Evolutionary conservation across 2,329 filamentous ascomycete species (phyloP).

Genomic region (Aspergillus jensenii): DNA sequence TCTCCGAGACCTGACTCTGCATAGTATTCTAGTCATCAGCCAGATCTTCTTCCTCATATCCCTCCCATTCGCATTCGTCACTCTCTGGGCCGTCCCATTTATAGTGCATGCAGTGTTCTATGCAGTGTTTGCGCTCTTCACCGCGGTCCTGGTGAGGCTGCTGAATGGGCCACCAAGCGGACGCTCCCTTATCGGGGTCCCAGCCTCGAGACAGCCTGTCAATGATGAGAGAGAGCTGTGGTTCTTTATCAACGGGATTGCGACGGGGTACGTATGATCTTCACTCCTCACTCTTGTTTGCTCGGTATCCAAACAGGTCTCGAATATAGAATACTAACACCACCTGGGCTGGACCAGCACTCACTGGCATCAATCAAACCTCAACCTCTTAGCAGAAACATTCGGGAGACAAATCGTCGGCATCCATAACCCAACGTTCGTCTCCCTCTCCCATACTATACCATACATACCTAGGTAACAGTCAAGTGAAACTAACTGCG

Average conservation of each 20-base stretch:
- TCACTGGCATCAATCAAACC: constrained; percentile 4
- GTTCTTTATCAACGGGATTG: constrained; percentile 8
- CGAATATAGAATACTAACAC: no score
- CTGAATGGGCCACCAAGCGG: background rate
- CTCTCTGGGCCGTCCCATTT: background rate
- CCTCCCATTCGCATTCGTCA: background rate
- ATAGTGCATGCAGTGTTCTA: background rate
- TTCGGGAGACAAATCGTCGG: constrained; percentile 6
- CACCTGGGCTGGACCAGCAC: background rate
- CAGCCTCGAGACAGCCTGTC: background rate
- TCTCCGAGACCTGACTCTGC: background rate
- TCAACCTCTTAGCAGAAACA: background rate
- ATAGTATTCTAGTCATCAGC: background rate
- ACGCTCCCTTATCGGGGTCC: background rate
- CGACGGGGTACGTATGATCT: background rate
- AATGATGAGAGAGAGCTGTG: constrained; percentile 1
- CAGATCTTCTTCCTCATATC: background rate
- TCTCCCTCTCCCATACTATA: no score
- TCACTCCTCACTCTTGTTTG: no score
- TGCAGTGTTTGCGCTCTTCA: background rate
- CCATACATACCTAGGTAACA: no score
- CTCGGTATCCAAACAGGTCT: no score
- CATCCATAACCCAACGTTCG: constrained; percentile 5
- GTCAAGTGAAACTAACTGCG: background rate
- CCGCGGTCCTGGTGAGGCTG: background rate